Conservation (phyloP, 1,284 basidiomycete species). For the Rhodotorula sp. region DNA sequence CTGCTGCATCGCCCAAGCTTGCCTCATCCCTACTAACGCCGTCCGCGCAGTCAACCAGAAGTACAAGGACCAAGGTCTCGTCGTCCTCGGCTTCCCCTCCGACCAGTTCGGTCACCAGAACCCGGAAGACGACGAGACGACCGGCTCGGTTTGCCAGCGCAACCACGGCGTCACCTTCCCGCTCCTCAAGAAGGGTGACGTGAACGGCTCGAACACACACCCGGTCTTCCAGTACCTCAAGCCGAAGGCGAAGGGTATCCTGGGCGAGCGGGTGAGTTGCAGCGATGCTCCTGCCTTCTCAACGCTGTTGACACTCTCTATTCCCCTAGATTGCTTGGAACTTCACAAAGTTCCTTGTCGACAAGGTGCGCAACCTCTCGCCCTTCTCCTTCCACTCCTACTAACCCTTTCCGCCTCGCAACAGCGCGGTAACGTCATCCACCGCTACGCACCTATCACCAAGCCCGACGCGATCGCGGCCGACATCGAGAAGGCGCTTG, state of each 20-base stretch:
- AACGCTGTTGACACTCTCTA: conserved; percentile 35
- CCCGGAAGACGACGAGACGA: conserved; percentile 24
- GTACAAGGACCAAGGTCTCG: conserved; percentile 54
- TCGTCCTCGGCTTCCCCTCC: conserved; percentile 34
- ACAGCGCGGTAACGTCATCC: conserved; percentile 48
- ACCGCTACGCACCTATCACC: conserved; percentile 48
- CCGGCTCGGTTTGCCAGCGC: conserved; percentile 37
- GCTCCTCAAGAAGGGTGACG: conserved; percentile 46
- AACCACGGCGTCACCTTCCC: conserved; percentile 45
- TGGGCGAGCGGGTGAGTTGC: conserved; percentile 21
- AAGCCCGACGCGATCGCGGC: conserved; percentile 36
- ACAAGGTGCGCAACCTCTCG: conserved; percentile 15
- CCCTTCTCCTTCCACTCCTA: conserved; percentile 19
- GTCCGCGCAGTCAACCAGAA: conserved; percentile 51
- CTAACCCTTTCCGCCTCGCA: neutral
- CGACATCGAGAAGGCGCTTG: conserved; percentile 41
- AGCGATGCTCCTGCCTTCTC: neutral
- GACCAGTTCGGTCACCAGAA: conserved; percentile 49
- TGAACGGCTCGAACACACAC: conserved; percentile 51
- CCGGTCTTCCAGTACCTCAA: conserved; percentile 49
- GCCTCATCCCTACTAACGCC: neutral
- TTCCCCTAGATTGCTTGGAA: conserved; percentile 49
- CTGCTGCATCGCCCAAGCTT: neutral
- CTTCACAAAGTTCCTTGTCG: conserved; percentile 49
- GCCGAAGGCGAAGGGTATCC: conserved; percentile 43